These are phyloP conservation scores for Leccinum ochraceum DNA, from an alignment of 768 basidiomycete genomes.

Conservation along the genomic window DNA sequence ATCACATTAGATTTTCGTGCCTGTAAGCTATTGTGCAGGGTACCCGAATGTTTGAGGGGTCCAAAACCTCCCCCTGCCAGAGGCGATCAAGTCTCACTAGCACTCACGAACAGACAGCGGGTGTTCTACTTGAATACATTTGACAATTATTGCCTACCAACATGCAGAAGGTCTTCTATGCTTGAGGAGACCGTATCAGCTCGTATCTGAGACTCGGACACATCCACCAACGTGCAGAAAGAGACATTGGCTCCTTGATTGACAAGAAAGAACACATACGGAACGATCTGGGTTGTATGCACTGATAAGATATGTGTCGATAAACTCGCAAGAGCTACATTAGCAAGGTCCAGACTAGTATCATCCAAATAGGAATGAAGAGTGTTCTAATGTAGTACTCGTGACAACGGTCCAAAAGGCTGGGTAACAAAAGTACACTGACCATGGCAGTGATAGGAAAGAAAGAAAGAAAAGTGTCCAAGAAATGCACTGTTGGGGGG, in stretches of 20 bases:
- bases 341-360: constrained; percentile 11
- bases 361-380: constrained; percentile 1
- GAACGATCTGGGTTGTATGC: not conserved
- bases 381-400: constrained; percentile 1
- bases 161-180: no score
- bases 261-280: not conserved
- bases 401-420: constrained; percentile 1
- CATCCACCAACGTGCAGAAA: no score
- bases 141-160: no score
- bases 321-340: constrained; percentile 6
- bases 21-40: no score
- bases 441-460: constrained; percentile 2
- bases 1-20: no score
- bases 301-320: not conserved
- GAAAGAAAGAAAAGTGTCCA: constrained; percentile 1
- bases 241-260: no score
- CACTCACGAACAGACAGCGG: not conserved
- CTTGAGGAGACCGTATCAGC: no score
- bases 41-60: no score
- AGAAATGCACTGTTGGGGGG: not conserved
- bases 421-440: not conserved
- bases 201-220: no score
- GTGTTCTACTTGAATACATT: not conserved
- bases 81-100: no score
- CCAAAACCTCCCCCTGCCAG: no score